Conservation (phyloP, 345 rosid genomes). For the Syzygium oleosum region DNA sequence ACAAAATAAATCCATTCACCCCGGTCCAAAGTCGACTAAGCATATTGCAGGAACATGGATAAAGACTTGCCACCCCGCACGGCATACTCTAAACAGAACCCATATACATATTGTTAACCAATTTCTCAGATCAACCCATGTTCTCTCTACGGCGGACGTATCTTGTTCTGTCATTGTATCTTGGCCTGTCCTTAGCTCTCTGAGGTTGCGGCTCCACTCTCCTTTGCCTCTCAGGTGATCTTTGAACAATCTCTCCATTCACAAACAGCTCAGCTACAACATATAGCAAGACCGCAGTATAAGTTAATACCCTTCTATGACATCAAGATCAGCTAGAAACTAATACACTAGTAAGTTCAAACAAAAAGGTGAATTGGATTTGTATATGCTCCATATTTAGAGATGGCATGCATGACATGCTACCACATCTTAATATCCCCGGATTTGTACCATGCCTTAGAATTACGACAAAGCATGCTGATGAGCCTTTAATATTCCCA, state of each 20-base stretch:
- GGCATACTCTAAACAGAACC: background rate
- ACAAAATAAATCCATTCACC: background rate
- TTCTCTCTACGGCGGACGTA: slow-evolving; percentile 85
- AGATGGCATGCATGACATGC: background rate
- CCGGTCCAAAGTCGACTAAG: background rate
- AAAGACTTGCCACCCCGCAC: background rate
- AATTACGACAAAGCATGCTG: background rate
- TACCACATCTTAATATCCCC: background rate
- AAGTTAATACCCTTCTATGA: background rate
- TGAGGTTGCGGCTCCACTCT: slow-evolving; percentile 93
- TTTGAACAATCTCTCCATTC: slow-evolving; percentile 89
- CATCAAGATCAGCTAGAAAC: background rate
- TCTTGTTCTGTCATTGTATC: slow-evolving; percentile 92
- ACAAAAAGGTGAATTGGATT: background rate
- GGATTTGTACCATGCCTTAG: background rate
- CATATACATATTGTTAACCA: background rate
- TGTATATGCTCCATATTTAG: background rate
- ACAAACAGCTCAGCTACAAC: slow-evolving; percentile 87
- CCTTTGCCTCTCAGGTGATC: slow-evolving; percentile 90
- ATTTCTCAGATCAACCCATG: slow-evolving; percentile 23
- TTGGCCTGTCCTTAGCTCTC: slow-evolving; percentile 92
- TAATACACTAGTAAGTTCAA: background rate
- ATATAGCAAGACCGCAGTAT: background rate
- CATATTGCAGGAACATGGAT: background rate
- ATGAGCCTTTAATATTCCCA: background rate